Evolutionary conservation across 2,329 filamentous ascomycete genomes (phyloP).

Genomic region (Cladosporium halotolerans): DNA sequence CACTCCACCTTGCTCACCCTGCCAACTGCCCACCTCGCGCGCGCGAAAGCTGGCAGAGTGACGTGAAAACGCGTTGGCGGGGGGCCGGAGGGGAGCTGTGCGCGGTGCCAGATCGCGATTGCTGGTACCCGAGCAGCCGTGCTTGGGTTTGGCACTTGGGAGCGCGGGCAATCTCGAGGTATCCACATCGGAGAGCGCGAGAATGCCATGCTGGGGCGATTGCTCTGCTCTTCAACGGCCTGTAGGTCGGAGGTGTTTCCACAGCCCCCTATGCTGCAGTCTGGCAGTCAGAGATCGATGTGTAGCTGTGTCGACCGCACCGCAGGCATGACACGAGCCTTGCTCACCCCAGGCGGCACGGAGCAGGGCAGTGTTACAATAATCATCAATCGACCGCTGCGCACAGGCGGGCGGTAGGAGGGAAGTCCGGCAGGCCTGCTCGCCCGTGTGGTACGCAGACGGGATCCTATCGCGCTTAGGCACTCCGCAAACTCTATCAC

Average conservation of each 20-base stretch:
- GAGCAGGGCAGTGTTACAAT: too few relatives aligned
- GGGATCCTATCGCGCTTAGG: too few relatives aligned
- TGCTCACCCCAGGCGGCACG: too few relatives aligned
- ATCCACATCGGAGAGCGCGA: neutral
- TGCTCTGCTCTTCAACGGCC: neutral
- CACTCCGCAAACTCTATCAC: neutral
- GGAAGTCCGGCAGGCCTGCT: too few relatives aligned
- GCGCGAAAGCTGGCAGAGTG: constrained; percentile 3
- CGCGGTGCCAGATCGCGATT: neutral
- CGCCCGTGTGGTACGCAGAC: too few relatives aligned
- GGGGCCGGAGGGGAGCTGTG: too few relatives aligned
- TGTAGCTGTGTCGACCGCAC: too few relatives aligned
- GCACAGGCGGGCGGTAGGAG: too few relatives aligned
- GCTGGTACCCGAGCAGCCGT: constrained; percentile 1
- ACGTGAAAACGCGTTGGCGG: neutral
- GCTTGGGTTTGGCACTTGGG: neutral
- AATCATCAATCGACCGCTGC: too few relatives aligned
- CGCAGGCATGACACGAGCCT: too few relatives aligned
- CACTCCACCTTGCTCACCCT: constrained; percentile 4
- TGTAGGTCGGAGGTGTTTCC: neutral
- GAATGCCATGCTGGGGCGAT: neutral
- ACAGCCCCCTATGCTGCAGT: neutral
- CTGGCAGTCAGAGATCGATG: too few relatives aligned
- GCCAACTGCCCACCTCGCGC: constrained; percentile 6
- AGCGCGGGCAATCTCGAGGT: neutral